Base-by-base conservation (phyloP, 1,284 basidiomycete genomes). In the Irpex sp. region DNA sequence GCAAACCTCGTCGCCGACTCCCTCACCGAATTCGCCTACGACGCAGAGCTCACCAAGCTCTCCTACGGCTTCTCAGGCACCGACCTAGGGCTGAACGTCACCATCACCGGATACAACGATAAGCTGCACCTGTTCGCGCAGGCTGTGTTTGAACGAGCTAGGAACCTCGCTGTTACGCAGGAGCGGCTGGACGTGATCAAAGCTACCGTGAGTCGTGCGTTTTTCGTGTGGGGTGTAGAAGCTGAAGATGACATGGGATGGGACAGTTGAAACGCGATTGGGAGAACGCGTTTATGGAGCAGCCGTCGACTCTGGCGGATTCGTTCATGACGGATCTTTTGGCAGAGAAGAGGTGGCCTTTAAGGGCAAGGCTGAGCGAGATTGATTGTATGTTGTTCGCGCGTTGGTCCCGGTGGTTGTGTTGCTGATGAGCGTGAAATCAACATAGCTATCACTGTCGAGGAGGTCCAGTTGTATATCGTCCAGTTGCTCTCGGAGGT, bases 31-130 rank as follows among this genome's bases (percentile, higher is more conserved):
- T 95, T 92, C 71, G 84, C 93, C 0, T 99, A 99, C 74, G 92
- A 96, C 70, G 97, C 97, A 6, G 90, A 93, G 59, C 83, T 99
- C 17, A 97, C 96, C 35, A 95, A 95, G 13, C 81, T 99, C 56
- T 80, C 81, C 11, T 99, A 97, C 77, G 83, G 79, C 68, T 83
- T 97, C 68, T 79, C 84, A 39, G 81, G 84, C 35, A 83, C 89
- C 66, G 81, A 82, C 5, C 87, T 89, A 35, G 91, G 92, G 1
- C 75, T 98, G 47, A 84, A 82, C 56, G 75, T 98, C 36, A 81
- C 83, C 7, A 79, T 95, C 56, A 84, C 83, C 58, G 97, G 97
- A 1, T 99, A 98, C 79, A 97, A 97, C 72, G 96, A 99, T 78
- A 98, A 98, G 77, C 81, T 99, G 46, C 79, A 86, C 5, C 85